Percentiles rank a stretch among this genome's conserved stretches.
Conservation (phyloP, 73 alveolate genomes). For the Paramecium octaurelia region DNA sequence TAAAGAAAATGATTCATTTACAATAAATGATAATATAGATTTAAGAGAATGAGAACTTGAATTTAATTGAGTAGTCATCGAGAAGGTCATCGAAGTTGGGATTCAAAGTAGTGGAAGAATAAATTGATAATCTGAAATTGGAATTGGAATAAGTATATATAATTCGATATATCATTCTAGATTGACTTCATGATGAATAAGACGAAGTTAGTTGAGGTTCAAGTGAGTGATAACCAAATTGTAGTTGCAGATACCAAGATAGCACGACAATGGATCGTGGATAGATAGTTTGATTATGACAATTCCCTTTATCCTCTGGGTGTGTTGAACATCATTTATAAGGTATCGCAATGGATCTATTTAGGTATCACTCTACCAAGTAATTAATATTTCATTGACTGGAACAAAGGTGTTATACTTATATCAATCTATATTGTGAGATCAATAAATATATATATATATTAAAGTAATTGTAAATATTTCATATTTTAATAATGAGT, state of each 20-base stretch:
- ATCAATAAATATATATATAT: not conserved
- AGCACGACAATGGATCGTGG: not conserved
- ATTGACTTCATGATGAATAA: not conserved
- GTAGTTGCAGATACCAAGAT: not conserved
- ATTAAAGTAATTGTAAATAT: not conserved
- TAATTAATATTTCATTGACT: not conserved
- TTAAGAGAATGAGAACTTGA: not conserved
- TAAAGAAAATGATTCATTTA: not conserved
- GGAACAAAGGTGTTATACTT: slow-evolving; percentile 1
- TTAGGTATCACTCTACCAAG: not conserved
- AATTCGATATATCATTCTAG: not conserved
- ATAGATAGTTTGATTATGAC: not conserved
- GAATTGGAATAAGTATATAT: not conserved
- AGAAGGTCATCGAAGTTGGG: not conserved
- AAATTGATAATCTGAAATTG: not conserved
- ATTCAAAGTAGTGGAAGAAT: not conserved
- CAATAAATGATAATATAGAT: not conserved
- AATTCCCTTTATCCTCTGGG: slow-evolving; percentile 10
- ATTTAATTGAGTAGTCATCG: not conserved
- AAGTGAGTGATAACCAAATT: not conserved
- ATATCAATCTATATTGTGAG: not conserved
- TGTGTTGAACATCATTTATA: not conserved
- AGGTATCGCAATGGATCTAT: not conserved
- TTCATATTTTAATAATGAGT: not conserved
- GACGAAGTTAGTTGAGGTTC: not conserved